Conservation (phyloP, 1,284 basidiomycete genomes). For the Trametes hirsuta region DNA sequence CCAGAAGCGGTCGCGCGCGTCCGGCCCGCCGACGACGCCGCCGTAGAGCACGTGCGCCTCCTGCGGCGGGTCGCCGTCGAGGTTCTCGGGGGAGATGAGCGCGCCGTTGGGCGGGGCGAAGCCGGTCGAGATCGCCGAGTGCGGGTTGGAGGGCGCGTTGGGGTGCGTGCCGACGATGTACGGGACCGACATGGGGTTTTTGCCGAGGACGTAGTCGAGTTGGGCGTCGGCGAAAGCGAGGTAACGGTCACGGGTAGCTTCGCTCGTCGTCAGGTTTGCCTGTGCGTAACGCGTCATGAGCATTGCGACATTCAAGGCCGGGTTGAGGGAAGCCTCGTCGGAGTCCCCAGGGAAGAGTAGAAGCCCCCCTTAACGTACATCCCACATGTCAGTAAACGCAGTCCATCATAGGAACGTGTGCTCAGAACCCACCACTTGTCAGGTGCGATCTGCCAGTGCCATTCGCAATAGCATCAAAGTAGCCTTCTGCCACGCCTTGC, state of each 20-base stretch:
- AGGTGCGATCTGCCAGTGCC: conserved; percentile 54
- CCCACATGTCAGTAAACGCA: no score
- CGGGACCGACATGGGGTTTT: conserved; percentile 85
- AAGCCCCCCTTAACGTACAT: conserved; percentile 61
- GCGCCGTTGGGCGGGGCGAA: conserved; percentile 41
- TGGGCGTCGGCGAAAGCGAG: conserved; percentile 73
- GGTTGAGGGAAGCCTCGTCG: conserved; percentile 79
- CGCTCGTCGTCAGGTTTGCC: conserved; percentile 57
- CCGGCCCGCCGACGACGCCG: conserved; percentile 87
- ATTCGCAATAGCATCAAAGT: conserved; percentile 75
- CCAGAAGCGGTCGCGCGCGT: conserved; percentile 75
- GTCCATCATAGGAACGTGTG: no score
- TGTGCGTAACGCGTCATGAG: conserved; percentile 77
- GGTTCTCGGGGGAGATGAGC: conserved; percentile 39
- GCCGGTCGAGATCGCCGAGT: conserved; percentile 86
- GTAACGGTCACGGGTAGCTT: conserved; percentile 63
- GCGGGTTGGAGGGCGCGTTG: conserved; percentile 88
- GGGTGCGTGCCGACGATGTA: conserved; percentile 87
- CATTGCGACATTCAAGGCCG: conserved; percentile 86
- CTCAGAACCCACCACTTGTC: conserved; percentile 50
- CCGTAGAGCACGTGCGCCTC: conserved; percentile 85
- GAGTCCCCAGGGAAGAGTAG: conserved; percentile 84
- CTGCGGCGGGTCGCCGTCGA: conserved; percentile 73
- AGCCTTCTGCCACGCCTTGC: conserved; percentile 73
- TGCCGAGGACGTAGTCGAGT: conserved; percentile 81